Conservation (phyloP, 805 yeast genomes). For the Zygoascus bituminiphila region DNA sequence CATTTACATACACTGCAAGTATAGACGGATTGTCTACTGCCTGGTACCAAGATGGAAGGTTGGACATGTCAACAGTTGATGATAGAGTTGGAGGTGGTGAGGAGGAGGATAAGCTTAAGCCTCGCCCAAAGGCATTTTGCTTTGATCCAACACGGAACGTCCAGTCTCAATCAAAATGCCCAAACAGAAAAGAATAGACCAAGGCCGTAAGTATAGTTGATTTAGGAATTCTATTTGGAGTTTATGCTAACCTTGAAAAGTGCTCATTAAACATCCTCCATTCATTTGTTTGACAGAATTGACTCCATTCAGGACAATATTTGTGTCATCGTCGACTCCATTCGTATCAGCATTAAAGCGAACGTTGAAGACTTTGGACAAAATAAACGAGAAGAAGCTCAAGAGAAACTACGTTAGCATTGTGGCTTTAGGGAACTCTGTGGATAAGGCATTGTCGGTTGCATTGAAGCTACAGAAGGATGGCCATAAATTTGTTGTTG, state of each 20-base stretch:
- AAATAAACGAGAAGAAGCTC: constrained; percentile 37
- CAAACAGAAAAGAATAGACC: not conserved
- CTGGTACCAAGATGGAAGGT: not conserved
- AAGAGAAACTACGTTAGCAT: constrained; percentile 42
- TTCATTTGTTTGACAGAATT: constrained; percentile 37
- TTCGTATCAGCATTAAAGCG: constrained; percentile 65
- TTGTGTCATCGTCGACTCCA: constrained; percentile 61
- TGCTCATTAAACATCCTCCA: constrained; percentile 47
- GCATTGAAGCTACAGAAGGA: constrained; percentile 52
- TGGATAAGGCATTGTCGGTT: constrained; percentile 53
- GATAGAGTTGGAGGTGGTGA: not conserved
- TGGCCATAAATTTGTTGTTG: constrained; percentile 46
- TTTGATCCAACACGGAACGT: not conserved
- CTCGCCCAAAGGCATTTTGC: not conserved
- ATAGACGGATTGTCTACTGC: not conserved
- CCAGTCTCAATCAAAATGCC: not conserved
- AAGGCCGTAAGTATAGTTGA: not conserved
- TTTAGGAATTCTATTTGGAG: not conserved
- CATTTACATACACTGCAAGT: not conserved
- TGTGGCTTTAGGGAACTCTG: constrained; percentile 70
- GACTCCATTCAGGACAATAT: constrained; percentile 39
- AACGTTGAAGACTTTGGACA: constrained; percentile 43
- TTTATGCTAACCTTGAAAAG: constrained; percentile 11
- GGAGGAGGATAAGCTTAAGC: not conserved
- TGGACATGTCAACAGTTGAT: not conserved